phyloP scores from a whole-genome alignment of 129 eudicot genomes.

The Logfia minima region DNA sequence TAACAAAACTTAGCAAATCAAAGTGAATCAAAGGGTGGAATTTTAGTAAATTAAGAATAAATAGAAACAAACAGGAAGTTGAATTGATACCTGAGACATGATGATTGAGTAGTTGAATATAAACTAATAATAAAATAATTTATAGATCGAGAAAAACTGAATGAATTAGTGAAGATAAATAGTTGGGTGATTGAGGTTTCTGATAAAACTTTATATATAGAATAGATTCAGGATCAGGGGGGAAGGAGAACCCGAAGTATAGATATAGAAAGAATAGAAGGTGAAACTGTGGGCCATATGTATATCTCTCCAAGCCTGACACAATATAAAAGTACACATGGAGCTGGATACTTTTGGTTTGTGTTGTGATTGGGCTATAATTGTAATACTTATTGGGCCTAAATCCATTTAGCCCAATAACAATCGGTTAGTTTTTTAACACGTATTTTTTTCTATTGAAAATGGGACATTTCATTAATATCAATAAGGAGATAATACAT shows the following conservation, averaged over 20 bases:
- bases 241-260: constrained; percentile 22
- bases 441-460: too few relatives aligned
- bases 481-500: too few relatives aligned
- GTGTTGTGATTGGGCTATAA: neutral
- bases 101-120: constrained; percentile 24
- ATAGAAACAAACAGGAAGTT: neutral
- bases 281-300: constrained; percentile 47
- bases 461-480: too few relatives aligned
- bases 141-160: constrained; percentile 17
- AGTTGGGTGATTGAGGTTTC: constrained; percentile 23
- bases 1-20: neutral
- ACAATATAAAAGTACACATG: constrained; percentile 18
- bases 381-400: neutral
- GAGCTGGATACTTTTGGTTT: neutral
- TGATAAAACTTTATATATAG: constrained; percentile 19
- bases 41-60: neutral
- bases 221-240: neutral
- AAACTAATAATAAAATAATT: neutral
- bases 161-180: neutral
- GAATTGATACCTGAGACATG: constrained; percentile 47
- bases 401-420: constrained; percentile 2
- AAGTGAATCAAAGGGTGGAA: constrained; percentile 10
- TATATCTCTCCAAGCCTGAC: constrained; percentile 41
- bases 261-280: too few relatives aligned
- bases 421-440: too few relatives aligned